These are phyloP conservation scores for Cynanchum wilfordii DNA, from an alignment of 257 asterid genomes.

Conservation along the genomic window DNA sequence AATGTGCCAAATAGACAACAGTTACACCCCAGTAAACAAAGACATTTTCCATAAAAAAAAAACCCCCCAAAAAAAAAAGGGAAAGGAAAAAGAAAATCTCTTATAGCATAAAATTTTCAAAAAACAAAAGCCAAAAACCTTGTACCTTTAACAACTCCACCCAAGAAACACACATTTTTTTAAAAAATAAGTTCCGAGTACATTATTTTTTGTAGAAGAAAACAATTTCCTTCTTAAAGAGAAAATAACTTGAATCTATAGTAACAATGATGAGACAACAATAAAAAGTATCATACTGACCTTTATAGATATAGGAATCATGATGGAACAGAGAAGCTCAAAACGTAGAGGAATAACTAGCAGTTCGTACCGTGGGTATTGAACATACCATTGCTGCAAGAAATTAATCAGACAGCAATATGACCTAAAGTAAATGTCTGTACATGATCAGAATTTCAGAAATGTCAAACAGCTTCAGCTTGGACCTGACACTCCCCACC, in stretches of 20 bases:
- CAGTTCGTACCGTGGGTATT: constrained; percentile 97
- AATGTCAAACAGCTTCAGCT: no score
- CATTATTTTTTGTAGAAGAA: background rate
- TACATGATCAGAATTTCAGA: background rate
- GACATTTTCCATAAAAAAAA: no score
- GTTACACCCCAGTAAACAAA: background rate
- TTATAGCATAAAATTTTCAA: no score
- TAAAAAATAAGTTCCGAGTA: no score
- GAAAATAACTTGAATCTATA: background rate
- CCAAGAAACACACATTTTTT: background rate
- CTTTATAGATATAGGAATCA: no score
- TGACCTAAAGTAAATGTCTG: background rate
- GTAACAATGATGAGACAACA: constrained; percentile 2
- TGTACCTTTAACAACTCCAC: background rate
- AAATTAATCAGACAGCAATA: constrained; percentile 17
- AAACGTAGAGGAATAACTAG: constrained; percentile 95
- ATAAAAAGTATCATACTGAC: constrained; percentile 31
- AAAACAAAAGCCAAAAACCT: background rate
- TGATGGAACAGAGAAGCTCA: constrained; percentile 96
- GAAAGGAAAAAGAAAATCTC: background rate
- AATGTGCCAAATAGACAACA: background rate
- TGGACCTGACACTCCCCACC: no score
- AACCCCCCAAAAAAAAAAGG: constrained; percentile 20
- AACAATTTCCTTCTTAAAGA: background rate
- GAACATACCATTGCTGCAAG: constrained; percentile 92